These are phyloP conservation scores for Didymella keratinophila DNA, from an alignment of 2,329 filamentous ascomycete genomes.

Conservation along the genomic window DNA sequence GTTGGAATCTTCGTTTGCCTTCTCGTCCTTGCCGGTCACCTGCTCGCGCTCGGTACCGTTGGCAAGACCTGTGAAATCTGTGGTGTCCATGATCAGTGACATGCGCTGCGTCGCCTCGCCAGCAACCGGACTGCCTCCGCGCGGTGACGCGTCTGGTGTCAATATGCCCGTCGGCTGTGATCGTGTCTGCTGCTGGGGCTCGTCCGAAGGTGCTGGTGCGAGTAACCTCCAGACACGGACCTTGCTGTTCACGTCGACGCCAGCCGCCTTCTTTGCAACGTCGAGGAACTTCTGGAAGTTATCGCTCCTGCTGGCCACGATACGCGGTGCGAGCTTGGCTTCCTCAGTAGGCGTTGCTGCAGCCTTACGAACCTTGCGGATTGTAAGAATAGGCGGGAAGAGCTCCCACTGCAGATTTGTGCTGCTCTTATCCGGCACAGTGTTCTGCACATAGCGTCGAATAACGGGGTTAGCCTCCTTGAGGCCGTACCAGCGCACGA, in stretches of 20 bases:
- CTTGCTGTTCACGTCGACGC: slow-evolving; percentile 74
- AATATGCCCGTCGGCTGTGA: slow-evolving; percentile 49
- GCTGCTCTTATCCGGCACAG: slow-evolving; percentile 62
- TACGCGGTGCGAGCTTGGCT: slow-evolving; percentile 67
- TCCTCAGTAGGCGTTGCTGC: slow-evolving; percentile 68
- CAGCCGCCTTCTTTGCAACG: slow-evolving; percentile 72
- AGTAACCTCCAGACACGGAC: slow-evolving; percentile 78
- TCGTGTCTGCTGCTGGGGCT: slow-evolving; percentile 34
- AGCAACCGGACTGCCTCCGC: slow-evolving; percentile 53
- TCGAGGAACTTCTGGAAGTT: slow-evolving; percentile 78
- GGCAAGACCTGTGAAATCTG: slow-evolving; percentile 68
- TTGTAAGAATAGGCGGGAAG: slow-evolving; percentile 82
- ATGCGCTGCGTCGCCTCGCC: slow-evolving; percentile 47
- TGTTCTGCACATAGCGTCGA: slow-evolving; percentile 79
- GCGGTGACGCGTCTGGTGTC: slow-evolving; percentile 56
- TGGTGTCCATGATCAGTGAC: slow-evolving; percentile 67
- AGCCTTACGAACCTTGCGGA: slow-evolving; percentile 77
- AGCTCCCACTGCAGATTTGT: slow-evolving; percentile 82
- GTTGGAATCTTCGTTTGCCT: slow-evolving; percentile 78
- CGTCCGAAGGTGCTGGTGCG: slow-evolving; percentile 52
- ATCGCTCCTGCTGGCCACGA: slow-evolving; percentile 75
- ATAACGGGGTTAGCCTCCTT: slow-evolving; percentile 75
- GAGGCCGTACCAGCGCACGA: slow-evolving; percentile 83
- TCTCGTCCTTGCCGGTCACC: slow-evolving; percentile 71
- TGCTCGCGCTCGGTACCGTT: slow-evolving; percentile 71